Evolutionary conservation across 2,329 filamentous ascomycete species (phyloP), one percentile per base, ranked within the genome.

Genomic region (Penicillium thymicola): DNA sequence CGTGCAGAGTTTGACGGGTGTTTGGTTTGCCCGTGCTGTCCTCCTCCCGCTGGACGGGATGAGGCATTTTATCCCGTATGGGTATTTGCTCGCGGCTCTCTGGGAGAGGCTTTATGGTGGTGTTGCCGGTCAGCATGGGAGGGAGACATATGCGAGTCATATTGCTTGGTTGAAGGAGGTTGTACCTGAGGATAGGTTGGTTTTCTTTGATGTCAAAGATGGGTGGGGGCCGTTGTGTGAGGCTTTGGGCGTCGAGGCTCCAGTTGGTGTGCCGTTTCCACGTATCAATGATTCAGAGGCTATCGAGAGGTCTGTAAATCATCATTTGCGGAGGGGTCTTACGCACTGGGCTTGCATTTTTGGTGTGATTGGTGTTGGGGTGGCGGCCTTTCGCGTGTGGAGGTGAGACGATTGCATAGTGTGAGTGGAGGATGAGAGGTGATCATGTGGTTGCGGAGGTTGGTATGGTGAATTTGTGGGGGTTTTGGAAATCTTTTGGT

Each of bases 191-290:
- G 66, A 72, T 44, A 67, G 64, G 11, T 49, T 75, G 61, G 65
- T 75, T 38, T 72, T 76, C 61, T 74, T 70, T 51, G 66, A 72
- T 55, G 67, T 74, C 0, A 65, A 71, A 48, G 75, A 81, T 47
- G 78, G 76, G 0, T 81, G 79, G 79, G 72, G 63, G 34, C 75
- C 78, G 5, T 64, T 82, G 32, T 81, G 79, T 57, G 60, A 69
- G 56, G 78, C 79, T 41, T 55, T 79, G 34, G 74, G 68, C 0
- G 74, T 72, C 37, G 68, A 73, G 11, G 65, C 74, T 0, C 78
- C 77, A 7, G 38, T 44, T 13, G 65, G 68, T 36, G 51, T 64
- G 25, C 65, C 70, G 0, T 79, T 78, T 59, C 77, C 77, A 0
- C 63, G 64, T n/a, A 45, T 69, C 3, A 78, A 78, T 54, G 74